Evolutionary conservation across 2,329 filamentous ascomycete genomes (phyloP).

Genomic region (Waltergamsia citrina): DNA sequence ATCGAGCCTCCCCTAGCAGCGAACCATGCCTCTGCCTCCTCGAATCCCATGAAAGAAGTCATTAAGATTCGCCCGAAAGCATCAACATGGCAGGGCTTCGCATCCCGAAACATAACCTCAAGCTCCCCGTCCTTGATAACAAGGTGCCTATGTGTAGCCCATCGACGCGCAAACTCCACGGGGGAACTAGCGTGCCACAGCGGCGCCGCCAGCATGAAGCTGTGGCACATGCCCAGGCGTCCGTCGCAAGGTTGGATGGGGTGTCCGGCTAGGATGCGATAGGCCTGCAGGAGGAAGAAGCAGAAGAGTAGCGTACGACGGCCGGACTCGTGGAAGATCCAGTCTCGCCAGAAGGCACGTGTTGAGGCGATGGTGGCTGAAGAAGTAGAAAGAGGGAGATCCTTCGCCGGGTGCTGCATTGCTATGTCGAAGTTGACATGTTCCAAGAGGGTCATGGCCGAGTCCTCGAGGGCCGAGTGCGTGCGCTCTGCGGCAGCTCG

Average conservation of each 20-base stretch:
- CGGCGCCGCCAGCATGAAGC: constrained; percentile 27
- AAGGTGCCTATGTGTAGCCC: constrained; percentile 23
- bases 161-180: constrained; percentile 25
- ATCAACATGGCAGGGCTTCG: constrained; percentile 31
- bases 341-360: constrained; percentile 37
- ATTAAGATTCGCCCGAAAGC: constrained; percentile 28
- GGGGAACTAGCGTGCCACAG: constrained; percentile 26
- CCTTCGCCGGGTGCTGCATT: constrained; percentile 2
- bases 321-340: constrained; percentile 43
- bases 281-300: constrained; percentile 32
- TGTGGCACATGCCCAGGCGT: constrained; percentile 18
- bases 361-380: constrained; percentile 28
- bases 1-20: constrained; percentile 10
- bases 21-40: constrained; percentile 23
- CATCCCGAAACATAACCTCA: constrained; percentile 15
- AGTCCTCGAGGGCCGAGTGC: constrained; percentile 20
- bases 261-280: constrained; percentile 21
- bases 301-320: constrained; percentile 39
- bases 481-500: constrained; percentile 25
- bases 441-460: constrained; percentile 19
- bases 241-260: constrained; percentile 16
- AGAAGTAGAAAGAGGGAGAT: constrained; percentile 18
- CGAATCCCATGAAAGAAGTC: constrained; percentile 9
- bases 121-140: constrained; percentile 21
- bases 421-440: constrained; percentile 18